phyloP scores from a whole-genome alignment of 202 grass and related monocot genomes.

The Hordeum pubiflorum region DNA sequence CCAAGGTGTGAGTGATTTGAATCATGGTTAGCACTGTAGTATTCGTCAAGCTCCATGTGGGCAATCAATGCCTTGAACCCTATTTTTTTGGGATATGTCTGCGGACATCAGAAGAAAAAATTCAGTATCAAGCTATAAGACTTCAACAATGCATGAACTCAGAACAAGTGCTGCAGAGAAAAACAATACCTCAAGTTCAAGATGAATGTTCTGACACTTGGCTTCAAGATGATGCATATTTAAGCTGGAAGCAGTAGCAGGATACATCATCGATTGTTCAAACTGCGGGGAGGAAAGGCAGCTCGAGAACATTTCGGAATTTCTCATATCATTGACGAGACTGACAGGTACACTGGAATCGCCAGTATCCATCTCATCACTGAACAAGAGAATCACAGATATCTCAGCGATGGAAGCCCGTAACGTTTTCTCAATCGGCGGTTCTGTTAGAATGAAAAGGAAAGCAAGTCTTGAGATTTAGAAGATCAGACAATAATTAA shows the following conservation, averaged over 20 bases:
- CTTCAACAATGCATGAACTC: constrained; percentile 6
- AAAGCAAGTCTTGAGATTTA: constrained; percentile 20
- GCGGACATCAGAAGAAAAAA: constrained; percentile 39
- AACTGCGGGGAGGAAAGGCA: constrained; percentile 58
- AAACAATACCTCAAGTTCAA: constrained; percentile 70
- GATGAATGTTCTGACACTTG: constrained; percentile 51
- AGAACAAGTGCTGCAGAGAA: background rate
- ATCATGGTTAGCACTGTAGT: constrained; percentile 38
- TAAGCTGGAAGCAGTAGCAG: constrained; percentile 38
- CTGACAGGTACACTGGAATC: constrained; percentile 24
- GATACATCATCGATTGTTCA: constrained; percentile 42
- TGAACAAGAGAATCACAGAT: constrained; percentile 72
- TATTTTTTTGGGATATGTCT: constrained; percentile 79
- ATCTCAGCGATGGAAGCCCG: constrained; percentile 54
- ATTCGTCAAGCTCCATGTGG: constrained; percentile 65
- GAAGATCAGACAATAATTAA: constrained; percentile 10
- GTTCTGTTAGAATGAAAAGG: constrained; percentile 60
- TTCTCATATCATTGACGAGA: constrained; percentile 34
- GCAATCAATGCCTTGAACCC: constrained; percentile 54
- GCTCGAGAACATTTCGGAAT: constrained; percentile 56
- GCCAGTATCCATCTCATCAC: constrained; percentile 30
- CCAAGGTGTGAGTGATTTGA: constrained; percentile 32
- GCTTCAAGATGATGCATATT: constrained; percentile 81
- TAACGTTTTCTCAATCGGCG: constrained; percentile 60
- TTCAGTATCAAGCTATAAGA: constrained; percentile 23